Percentiles rank a stretch among this genome's conserved stretches.
Evolutionary conservation across 495 filamentous ascomycete species (phyloP).

Genomic region (Podospora anserina): DNA sequence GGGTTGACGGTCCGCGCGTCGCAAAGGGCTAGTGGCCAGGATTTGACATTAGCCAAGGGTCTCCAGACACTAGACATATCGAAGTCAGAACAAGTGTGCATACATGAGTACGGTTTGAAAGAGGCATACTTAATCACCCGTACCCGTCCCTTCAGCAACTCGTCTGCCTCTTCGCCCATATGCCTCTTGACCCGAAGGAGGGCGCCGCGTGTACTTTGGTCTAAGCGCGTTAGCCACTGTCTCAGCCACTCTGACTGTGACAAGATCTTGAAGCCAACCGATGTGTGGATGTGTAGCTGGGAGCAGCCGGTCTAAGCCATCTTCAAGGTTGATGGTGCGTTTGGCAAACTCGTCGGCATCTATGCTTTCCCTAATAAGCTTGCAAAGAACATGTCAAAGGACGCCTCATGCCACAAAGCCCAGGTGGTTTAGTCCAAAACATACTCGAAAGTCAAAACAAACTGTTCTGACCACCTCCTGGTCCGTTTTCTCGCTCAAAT

Average conservation of each 20-base stretch:
- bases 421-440: background rate
- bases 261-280: too few species aligned
- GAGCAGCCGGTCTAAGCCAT: constrained; percentile 9
- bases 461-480: background rate
- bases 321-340: constrained; percentile 7
- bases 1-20: constrained; percentile 3
- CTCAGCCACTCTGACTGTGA: too few species aligned
- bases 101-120: background rate
- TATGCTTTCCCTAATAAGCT: constrained; percentile 13
- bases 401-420: background rate
- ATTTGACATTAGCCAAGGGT: background rate
- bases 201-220: constrained; percentile 6
- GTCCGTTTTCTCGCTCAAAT: background rate
- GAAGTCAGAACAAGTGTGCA: too few species aligned
- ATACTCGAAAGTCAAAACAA: constrained; percentile 10
- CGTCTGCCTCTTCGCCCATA: constrained; percentile 7
- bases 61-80: constrained; percentile 7
- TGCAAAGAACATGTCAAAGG: background rate
- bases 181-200: constrained; percentile 2
- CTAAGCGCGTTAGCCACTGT: background rate
- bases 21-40: constrained; percentile 10
- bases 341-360: constrained; percentile 4
- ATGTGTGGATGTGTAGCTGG: constrained; percentile 11
- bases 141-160: background rate
- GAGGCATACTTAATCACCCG: constrained; percentile 10